Base-by-base conservation (phyloP, 2,329 filamentous ascomycete genomes). In the Stemphylium lycopersici region DNA sequence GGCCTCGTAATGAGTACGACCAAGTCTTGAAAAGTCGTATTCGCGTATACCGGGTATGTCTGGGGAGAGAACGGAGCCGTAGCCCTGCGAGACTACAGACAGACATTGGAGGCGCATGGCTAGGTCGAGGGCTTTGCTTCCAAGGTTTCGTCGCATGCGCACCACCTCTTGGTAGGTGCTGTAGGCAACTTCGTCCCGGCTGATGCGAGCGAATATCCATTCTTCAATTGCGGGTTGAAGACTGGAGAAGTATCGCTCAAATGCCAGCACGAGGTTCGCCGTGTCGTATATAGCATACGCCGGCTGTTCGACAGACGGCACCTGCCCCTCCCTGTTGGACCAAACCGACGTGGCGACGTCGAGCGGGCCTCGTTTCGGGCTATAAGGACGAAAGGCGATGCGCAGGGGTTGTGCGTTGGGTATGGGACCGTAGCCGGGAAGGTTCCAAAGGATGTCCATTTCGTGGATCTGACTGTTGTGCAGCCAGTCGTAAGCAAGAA, bases 251-350 rank as follows among this genome's bases (percentile, higher is more conserved):
- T 71, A 73, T 36, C 56, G 59, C 49, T 72, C 66, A 11, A 73
- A 66, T 0, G 61, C 58, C 12, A 59, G 56, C 2, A 69, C 58
- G 33, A 75, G 56, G 12, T 59, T 64, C 4, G 57, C 63, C 12
- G 70, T 73, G 40, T 74, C 71, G 45, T 68, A 72, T 6, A 74
- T 59, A 16, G 72, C 72, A 38, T 73, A 75, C 22, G 72, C 68
- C 10, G 70, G 70, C 48, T 73, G 68, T 40, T 67, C 59, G 13
- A 74, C 55, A 6, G 55, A 56, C 16, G 59, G 62, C 16, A 70
- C 55, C 12, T 67, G 52, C 10, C 70, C 72, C 13, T 68, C 64
- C 31, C 55, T 68, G 31, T 65, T 72, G 3, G 58, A 62, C 71
- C 71, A 74, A 10, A 66, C 58, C 20, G 68, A 72, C 1, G 61